Percentiles rank a stretch among this genome's conserved stretches.
These are phyloP conservation scores for Fusarium redolens DNA, from an alignment of 2,329 filamentous ascomycete species.

Conservation along the genomic window DNA sequence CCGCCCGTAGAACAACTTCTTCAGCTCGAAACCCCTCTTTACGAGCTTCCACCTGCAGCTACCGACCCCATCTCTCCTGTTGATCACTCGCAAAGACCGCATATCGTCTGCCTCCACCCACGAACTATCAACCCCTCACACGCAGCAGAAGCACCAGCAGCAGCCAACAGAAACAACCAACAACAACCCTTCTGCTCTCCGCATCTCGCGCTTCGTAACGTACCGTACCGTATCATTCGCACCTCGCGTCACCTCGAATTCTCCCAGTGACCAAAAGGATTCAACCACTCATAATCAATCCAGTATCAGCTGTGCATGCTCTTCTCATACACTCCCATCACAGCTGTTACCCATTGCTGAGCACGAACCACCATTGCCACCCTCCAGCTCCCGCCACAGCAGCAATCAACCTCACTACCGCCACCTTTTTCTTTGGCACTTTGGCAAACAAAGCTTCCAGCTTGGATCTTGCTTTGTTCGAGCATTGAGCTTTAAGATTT, in stretches of 20 bases:
- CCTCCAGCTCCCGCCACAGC: slow-evolving; percentile 36
- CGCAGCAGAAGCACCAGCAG: slow-evolving; percentile 2
- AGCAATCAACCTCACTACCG: slow-evolving; percentile 27
- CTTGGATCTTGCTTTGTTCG: slow-evolving; percentile 7
- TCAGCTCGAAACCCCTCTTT: slow-evolving; percentile 4
- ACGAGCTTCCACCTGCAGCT: slow-evolving; percentile 22
- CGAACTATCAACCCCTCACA: slow-evolving; percentile 39
- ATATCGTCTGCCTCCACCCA: slow-evolving; percentile 37
- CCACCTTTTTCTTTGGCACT: slow-evolving; percentile 16
- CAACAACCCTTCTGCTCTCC: slow-evolving; percentile 7
- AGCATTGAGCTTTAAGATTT: neutral
- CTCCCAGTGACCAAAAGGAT: slow-evolving; percentile 15
- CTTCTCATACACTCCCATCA: slow-evolving; percentile 1
- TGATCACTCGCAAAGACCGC: slow-evolving; percentile 36
- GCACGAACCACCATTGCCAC: slow-evolving; percentile 18
- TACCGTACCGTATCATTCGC: neutral
- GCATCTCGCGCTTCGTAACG: slow-evolving; percentile 30
- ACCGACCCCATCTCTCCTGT: slow-evolving; percentile 36
- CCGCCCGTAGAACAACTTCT: slow-evolving; percentile 14
- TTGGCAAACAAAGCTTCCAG: slow-evolving; percentile 16
- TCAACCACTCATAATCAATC: neutral
- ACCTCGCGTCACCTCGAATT: slow-evolving; percentile 10
- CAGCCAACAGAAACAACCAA: slow-evolving; percentile 1
- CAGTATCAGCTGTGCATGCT: slow-evolving; percentile 16
- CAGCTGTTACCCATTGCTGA: neutral